A percentile compares a stretch with the other conserved stretches of the same genome.
These are phyloP conservation scores for Alternaria atra DNA, from an alignment of 2,329 filamentous ascomycete genomes.

Conservation along the genomic window DNA sequence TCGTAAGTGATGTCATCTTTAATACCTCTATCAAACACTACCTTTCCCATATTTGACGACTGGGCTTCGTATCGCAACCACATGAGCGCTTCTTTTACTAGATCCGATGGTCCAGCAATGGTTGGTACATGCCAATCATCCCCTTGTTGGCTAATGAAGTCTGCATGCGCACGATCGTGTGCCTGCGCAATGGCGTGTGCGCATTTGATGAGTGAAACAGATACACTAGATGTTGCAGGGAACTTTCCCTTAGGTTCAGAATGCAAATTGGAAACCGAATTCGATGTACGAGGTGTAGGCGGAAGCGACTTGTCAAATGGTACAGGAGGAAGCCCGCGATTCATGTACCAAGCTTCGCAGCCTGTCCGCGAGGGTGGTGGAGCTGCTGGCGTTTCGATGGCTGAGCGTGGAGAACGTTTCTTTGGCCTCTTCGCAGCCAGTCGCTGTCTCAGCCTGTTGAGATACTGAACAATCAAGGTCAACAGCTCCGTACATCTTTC, in stretches of 20 bases:
- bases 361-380: neutral
- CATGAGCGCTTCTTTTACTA: constrained; percentile 1
- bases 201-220: neutral
- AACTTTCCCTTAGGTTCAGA: neutral
- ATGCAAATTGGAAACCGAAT: neutral
- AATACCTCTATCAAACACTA: neutral
- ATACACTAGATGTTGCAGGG: neutral
- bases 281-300: neutral
- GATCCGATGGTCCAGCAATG: neutral
- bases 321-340: neutral
- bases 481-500: neutral
- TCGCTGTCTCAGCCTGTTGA: neutral
- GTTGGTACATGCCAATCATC: neutral
- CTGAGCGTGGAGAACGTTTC: neutral
- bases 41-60: neutral
- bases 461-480: neutral
- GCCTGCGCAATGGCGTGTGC: neutral
- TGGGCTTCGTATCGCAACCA: neutral
- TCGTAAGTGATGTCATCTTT: neutral
- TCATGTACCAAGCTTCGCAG: neutral
- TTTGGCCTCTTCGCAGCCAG: neutral
- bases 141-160: neutral
- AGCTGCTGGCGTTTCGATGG: neutral
- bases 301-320: neutral
- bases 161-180: neutral